Percentiles rank a stretch among this genome's conserved stretches.
phyloP scores from a whole-genome alignment of 352 stramenopile species.

The Phytophthora pistaciae region DNA sequence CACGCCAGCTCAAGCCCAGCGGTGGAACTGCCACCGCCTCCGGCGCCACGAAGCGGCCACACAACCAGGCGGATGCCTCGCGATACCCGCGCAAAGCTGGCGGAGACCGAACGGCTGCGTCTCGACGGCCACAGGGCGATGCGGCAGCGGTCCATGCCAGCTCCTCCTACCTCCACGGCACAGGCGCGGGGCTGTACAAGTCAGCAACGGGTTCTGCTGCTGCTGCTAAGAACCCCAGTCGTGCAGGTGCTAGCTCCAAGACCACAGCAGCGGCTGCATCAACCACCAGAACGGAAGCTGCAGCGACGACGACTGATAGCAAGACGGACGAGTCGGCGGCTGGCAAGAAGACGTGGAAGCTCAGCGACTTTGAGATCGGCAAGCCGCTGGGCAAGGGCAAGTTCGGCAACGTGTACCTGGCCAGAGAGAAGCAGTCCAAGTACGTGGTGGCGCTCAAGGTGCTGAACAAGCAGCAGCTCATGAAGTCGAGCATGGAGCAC shows the following conservation, averaged over 20 bases:
- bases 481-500: constrained; percentile 98
- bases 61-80: constrained; percentile 35
- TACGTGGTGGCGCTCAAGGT: constrained; percentile 99
- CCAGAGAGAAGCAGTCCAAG: constrained; percentile 97
- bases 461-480: constrained; percentile 97
- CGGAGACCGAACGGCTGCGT: constrained; percentile 22
- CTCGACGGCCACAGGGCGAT: constrained; percentile 31
- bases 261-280: background rate
- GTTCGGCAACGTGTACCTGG: constrained; percentile 99
- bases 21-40: background rate
- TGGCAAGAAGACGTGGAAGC: constrained; percentile 84
- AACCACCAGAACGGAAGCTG: background rate
- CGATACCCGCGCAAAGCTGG: constrained; percentile 43
- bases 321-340: background rate
- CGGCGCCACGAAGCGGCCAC: constrained; percentile 40
- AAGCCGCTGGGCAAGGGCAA: constrained; percentile 98
- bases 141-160: constrained; percentile 24
- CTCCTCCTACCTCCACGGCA: constrained; percentile 27
- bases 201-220: background rate
- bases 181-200: constrained; percentile 21
- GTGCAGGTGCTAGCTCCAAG: background rate
- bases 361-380: constrained; percentile 99
- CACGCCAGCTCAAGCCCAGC: constrained; percentile 26
- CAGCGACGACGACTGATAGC: background rate
- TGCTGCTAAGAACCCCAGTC: background rate